Evolutionary conservation across 106 monocot species (phyloP), one percentile per base, ranked within the genome.

Genomic region (Allium sativum): DNA sequence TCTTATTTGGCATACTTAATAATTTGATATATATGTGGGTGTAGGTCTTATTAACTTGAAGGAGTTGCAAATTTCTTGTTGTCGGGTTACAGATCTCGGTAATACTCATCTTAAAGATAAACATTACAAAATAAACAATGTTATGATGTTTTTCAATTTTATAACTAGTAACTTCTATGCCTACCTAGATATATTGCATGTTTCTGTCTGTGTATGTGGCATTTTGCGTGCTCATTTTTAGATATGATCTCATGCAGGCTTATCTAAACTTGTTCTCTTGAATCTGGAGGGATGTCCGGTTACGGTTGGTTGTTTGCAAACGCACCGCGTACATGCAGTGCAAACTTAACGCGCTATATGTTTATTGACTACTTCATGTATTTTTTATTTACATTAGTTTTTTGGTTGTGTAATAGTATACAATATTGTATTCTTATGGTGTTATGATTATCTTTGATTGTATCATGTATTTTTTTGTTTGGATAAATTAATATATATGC

Each of bases 231-330:
- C 45, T 48, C 3, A 8, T 31, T 52, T 45, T 22, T 42, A 48
- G 9, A 45, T 67, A 12, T 74, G 31, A 12, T 54, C 63, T 13
- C 21, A 52, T 67, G 17, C 76, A 99, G 92, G 74, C 70, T 75
- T 99, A 56, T 54, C 55, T 16, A 83, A 99, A 58, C 82, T 99
- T 66, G 52, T 64, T 51, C 71, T 77, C 44, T 70, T 99, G 59
- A 85, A 99, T 75, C 78, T 99, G 81, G 98, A 92, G 67, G 98
- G 98, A 58, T 99, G 92, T 59, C 82, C 76, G 21, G 78, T 99
- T 6, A 92, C 98, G 69, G 82, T 81, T 73, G 80, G 78, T 65
- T 84, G 87, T 62, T 63, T 99, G 76, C 78, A 76, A 55, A n/a
- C n/a, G n/a, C n/a, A n/a, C n/a, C n/a, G n/a, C n/a, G n/a, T n/a